Conservation (phyloP, 495 filamentous ascomycete genomes). For the Parathielavia hyrcaniae region DNA sequence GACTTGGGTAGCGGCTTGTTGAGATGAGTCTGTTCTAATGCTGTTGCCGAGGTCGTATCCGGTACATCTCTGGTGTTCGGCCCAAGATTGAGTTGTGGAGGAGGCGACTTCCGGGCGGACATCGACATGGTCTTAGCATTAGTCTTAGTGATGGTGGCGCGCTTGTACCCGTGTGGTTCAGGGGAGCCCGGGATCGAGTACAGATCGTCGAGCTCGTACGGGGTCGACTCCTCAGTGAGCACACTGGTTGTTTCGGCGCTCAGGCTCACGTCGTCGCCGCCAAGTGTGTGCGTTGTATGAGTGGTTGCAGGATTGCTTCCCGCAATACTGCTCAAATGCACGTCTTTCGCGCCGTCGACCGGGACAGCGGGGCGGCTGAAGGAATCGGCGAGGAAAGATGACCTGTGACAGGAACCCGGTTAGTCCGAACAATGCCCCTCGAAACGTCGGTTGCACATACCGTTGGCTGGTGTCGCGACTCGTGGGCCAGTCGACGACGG, state of each 20-base stretch:
- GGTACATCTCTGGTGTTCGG: constrained; percentile 29
- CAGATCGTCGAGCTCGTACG: constrained; percentile 31
- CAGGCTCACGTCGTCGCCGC: constrained; percentile 34
- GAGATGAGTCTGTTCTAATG: constrained; percentile 29
- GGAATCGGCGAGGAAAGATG: constrained; percentile 24
- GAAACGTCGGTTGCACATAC: constrained; percentile 22
- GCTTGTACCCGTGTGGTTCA: constrained; percentile 21
- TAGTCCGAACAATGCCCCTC: constrained; percentile 24
- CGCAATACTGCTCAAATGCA: constrained; percentile 32
- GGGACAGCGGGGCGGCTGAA: constrained; percentile 14
- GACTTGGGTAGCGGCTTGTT: constrained; percentile 51
- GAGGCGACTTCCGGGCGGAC: constrained; percentile 41
- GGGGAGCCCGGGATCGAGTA: constrained; percentile 24
- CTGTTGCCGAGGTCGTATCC: constrained; percentile 18
- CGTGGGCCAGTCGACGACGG: constrained; percentile 16
- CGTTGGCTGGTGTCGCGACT: constrained; percentile 22
- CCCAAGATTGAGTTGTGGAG: constrained; percentile 45
- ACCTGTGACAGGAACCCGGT: constrained; percentile 25
- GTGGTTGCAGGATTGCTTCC: constrained; percentile 33
- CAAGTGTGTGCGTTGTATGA: constrained; percentile 32
- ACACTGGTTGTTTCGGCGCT: constrained; percentile 34
- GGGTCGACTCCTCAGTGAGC: constrained; percentile 30
- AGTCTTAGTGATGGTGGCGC: constrained; percentile 28
- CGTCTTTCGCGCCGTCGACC: constrained; percentile 31
- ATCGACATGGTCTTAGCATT: constrained; percentile 41